Conservation (phyloP, 306 rosid genomes). For the Prunus padus region DNA sequence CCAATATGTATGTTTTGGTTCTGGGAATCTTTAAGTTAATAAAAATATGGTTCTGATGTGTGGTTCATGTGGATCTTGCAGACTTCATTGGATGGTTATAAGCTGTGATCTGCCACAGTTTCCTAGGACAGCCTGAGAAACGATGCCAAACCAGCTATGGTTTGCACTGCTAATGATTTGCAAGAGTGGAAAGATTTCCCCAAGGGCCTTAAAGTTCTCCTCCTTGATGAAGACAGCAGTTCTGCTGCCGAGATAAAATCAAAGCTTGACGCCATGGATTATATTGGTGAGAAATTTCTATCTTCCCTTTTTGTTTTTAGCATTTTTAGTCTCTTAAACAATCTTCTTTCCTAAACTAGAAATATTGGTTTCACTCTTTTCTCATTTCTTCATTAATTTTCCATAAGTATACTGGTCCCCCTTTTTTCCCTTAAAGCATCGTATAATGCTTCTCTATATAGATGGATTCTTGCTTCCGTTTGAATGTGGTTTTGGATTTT, state of each 20-base stretch:
- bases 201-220: constrained; percentile 89
- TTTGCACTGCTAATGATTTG: constrained; percentile 91
- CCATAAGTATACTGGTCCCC: constrained; percentile 39
- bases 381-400: constrained; percentile 20
- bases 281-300: constrained; percentile 51
- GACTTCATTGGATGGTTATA: constrained; percentile 37
- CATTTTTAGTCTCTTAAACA: not conserved
- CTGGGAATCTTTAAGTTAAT: not conserved
- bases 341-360: constrained; percentile 25
- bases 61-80: constrained; percentile 46
- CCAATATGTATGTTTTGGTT: not conserved
- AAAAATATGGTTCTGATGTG: constrained; percentile 18
- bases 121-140: constrained; percentile 50
- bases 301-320: constrained; percentile 17
- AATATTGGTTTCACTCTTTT: constrained; percentile 16
- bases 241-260: constrained; percentile 72
- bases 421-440: constrained; percentile 31
- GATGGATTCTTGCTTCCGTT: constrained; percentile 10
- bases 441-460: constrained; percentile 10
- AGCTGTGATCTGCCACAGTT: constrained; percentile 31
- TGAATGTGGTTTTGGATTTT: constrained; percentile 31
- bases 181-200: constrained; percentile 96
- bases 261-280: constrained; percentile 87
- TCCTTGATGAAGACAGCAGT: constrained; percentile 69
- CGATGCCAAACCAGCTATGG: constrained; percentile 99